Evolutionary conservation across 2,329 filamentous ascomycete genomes (phyloP).

Genomic region (Venturia oleaginea): DNA sequence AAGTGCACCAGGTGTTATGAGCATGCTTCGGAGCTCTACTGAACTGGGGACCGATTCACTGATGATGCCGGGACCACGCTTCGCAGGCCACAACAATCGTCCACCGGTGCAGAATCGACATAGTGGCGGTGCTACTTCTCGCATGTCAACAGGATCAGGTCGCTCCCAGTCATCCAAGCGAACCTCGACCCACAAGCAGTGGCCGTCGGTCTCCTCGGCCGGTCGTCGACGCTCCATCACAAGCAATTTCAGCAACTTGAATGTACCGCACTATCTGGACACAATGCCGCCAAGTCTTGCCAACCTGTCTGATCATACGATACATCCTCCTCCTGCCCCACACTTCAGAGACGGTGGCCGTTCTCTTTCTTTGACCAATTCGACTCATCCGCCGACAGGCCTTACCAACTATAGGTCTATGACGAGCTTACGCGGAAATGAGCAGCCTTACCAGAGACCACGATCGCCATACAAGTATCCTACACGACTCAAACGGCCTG

Average conservation of each 20-base stretch:
- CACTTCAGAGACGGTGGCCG: conserved; percentile 27
- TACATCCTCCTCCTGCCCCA: conserved; percentile 16
- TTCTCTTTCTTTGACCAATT: conserved; percentile 34
- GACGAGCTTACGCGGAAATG: conserved; percentile 36
- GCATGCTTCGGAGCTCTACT: conserved; percentile 42
- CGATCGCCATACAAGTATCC: conserved; percentile 35
- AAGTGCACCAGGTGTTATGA: conserved; percentile 34
- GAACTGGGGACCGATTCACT: conserved; percentile 35
- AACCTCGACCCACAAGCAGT: conserved; percentile 27
- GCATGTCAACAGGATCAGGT: conserved; percentile 31
- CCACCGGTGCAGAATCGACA: conserved; percentile 1
- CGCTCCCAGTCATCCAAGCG: conserved; percentile 34
- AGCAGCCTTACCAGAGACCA: conserved; percentile 26
- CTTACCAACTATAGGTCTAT: conserved; percentile 35
- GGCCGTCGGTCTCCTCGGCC: conserved; percentile 32
- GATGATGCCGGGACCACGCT: conserved; percentile 7
- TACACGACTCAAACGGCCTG: conserved; percentile 32
- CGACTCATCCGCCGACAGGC: conserved; percentile 24
- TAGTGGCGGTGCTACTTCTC: conserved; percentile 21
- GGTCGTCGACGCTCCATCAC: conserved; percentile 32
- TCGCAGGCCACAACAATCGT: conserved; percentile 7
- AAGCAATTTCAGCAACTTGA: conserved; percentile 22
- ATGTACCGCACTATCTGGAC: conserved; percentile 32
- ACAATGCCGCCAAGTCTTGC: conserved; percentile 23
- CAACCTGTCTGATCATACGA: conserved; percentile 11